Evolutionary conservation across 1,139 yeast genomes (phyloP), one percentile per base, ranked within the genome.

Genomic region (Saccharomyces hybrid): DNA sequence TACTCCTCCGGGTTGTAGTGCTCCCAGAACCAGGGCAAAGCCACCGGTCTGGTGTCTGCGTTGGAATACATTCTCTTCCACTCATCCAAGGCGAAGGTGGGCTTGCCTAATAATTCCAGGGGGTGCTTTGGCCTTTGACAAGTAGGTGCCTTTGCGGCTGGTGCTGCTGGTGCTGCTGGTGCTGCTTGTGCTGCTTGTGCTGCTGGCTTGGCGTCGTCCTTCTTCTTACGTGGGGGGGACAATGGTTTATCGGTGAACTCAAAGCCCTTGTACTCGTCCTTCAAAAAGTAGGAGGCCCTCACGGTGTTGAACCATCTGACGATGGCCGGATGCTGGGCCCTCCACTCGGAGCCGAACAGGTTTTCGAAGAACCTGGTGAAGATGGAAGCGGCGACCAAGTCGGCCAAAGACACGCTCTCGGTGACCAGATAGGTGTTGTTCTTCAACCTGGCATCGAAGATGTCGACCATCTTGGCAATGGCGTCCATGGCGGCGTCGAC

Each of bases 11-110:
- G 83, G 78, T 91, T 84, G 81, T 81, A 91, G 79, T 88, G 84
- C 75, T 87, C 86, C 96, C 97, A 93, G 91, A 93, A 93, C 93
- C 95, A 93, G 73, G 98, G 98, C 66, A 93, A 80, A 64, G 98
- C 97, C 65, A 75, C 82, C 73, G 84, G 86, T 79, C 98, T 89
- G 71, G 98, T 91, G 71, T 93, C 98, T 77, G 90, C 95, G 83
- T 93, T 93, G 64, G 98, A 91, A 86, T 93, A 95, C 64, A 76
- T 76, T 79, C 97, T 87, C 86, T 93, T 93, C 96, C 97, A 91
- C 75, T 89, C 95, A 71, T 93, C 98, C 64, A 93, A 70, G 60
- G 83, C 77, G 69, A 86, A 78, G 71, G 86, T 67, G 44, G 93
- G 74, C 72, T 78, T 82, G 68, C 95, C 95, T 62, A 91, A 82